phyloP scores from a whole-genome alignment of 2,329 filamentous ascomycete species.

The Magnaporthiopsis rhizophila region DNA sequence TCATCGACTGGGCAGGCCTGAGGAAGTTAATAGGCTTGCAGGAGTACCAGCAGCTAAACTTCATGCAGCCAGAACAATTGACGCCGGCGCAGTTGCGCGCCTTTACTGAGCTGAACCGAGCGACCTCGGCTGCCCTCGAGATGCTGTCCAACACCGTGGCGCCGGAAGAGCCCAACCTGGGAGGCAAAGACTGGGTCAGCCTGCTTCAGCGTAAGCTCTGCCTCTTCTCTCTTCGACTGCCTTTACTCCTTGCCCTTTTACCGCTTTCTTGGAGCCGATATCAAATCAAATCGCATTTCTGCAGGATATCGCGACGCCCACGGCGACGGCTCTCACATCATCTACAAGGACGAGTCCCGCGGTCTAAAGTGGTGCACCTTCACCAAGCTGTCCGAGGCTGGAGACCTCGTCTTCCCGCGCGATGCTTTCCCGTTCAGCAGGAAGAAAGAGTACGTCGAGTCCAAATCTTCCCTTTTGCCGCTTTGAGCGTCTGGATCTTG shows the following conservation, averaged over 20 bases:
- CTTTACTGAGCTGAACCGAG: constrained; percentile 30
- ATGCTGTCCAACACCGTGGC: constrained; percentile 6
- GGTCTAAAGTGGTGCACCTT: constrained; percentile 17
- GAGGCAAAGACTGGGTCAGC: constrained; percentile 30
- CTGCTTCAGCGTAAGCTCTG: constrained; percentile 25
- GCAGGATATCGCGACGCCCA: constrained; percentile 23
- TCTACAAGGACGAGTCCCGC: constrained; percentile 16
- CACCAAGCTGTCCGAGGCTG: constrained; percentile 19
- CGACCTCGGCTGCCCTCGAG: not conserved
- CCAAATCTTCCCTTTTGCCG: not conserved
- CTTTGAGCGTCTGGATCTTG: not conserved
- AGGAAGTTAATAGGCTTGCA: constrained; percentile 33
- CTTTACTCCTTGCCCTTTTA: not conserved
- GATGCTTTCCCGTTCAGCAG: constrained; percentile 26
- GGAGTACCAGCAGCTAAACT: constrained; percentile 24
- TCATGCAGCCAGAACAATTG: constrained; percentile 27
- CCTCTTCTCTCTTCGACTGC: not conserved
- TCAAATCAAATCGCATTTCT: constrained; percentile 14
- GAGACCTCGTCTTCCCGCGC: constrained; percentile 18
- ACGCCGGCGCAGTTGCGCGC: constrained; percentile 29
- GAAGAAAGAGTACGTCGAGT: constrained; percentile 34
- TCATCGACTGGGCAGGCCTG: constrained; percentile 16
- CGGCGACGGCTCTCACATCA: constrained; percentile 10
- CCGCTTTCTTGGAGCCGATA: too few species aligned
- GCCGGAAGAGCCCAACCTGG: constrained; percentile 18